Evolutionary conservation across 2,329 filamentous ascomycete genomes (phyloP).

Genomic region (Chaetoscypha palmicola): DNA sequence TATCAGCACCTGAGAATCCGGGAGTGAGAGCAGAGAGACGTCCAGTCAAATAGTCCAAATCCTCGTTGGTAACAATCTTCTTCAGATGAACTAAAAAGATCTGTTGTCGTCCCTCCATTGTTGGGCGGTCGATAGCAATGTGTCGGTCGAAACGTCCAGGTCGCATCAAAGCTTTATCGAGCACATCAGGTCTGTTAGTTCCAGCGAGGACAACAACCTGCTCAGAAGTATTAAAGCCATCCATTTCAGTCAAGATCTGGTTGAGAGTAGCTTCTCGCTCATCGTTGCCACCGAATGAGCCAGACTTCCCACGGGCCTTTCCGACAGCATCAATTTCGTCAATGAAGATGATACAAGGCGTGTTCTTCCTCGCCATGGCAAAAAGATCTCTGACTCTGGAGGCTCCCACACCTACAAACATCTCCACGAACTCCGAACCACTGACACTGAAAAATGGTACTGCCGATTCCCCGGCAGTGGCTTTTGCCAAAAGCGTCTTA

Average conservation of each 20-base stretch:
- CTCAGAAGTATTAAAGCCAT: conserved; percentile 94
- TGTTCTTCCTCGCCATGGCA: conserved; percentile 87
- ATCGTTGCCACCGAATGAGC: conserved; percentile 79
- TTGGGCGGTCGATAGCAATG: conserved; percentile 89
- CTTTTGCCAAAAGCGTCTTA: conserved; percentile 96
- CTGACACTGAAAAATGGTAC: conserved; percentile 98
- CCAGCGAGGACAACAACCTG: conserved; percentile 95
- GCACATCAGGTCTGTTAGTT: conserved; percentile 89
- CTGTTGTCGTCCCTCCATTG: conserved; percentile 92
- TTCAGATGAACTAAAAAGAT: conserved; percentile 93
- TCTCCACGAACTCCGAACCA: conserved; percentile 98
- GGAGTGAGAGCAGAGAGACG: conserved; percentile 88
- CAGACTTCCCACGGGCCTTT: conserved; percentile 75
- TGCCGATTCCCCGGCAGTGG: conserved; percentile 91
- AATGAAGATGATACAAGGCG: conserved; percentile 98
- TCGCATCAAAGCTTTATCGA: conserved; percentile 93
- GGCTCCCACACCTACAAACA: conserved; percentile 98
- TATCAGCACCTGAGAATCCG: conserved; percentile 95
- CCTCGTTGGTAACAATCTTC: conserved; percentile 90
- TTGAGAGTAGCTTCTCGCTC: conserved; percentile 96
- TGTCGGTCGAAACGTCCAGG: conserved; percentile 96
- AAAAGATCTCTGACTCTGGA: conserved; percentile 94
- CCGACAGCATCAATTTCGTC: conserved; percentile 99
- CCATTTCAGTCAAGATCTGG: conserved; percentile 98
- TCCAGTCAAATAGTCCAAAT: conserved; percentile 80